A percentile compares a stretch with the other conserved stretches of the same genome.
Conservation (phyloP, 148 eudicot species). For the Suaeda aralocaspica region DNA sequence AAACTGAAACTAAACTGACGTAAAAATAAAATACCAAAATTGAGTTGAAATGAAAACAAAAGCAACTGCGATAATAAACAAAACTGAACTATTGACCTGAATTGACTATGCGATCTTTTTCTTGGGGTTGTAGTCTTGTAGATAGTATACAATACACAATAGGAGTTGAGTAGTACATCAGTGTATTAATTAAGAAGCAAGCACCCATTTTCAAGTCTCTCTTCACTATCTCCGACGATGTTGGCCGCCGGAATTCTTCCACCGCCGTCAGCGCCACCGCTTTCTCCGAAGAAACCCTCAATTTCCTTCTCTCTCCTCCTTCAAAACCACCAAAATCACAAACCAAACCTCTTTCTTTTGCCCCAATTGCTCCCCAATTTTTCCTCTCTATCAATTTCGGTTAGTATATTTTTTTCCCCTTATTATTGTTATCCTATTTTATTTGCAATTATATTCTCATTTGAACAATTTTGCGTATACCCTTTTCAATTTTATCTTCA, state of each 20-base stretch:
- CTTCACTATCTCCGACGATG: slow-evolving; percentile 32
- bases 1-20: too few relatives aligned
- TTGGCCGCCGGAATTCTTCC: slow-evolving; percentile 37
- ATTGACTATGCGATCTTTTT: too few relatives aligned
- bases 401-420: background rate
- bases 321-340: slow-evolving; percentile 13
- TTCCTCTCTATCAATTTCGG: background rate
- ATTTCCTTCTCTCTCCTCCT: background rate
- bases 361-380: background rate
- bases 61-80: too few relatives aligned
- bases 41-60: too few relatives aligned
- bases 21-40: too few relatives aligned
- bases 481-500: slow-evolving; percentile 8
- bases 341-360: background rate
- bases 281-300: slow-evolving; percentile 10
- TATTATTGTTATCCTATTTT: background rate
- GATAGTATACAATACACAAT: background rate
- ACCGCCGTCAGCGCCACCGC: slow-evolving; percentile 30
- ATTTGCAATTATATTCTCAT: background rate
- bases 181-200: background rate
- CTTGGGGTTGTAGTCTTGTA: background rate
- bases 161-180: too few relatives aligned
- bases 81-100: too few relatives aligned
- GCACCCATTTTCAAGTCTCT: too few relatives aligned
- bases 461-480: slow-evolving; percentile 21